These are phyloP conservation scores for Boletus patriciae DNA, from an alignment of 768 basidiomycete species.

Conservation along the genomic window DNA sequence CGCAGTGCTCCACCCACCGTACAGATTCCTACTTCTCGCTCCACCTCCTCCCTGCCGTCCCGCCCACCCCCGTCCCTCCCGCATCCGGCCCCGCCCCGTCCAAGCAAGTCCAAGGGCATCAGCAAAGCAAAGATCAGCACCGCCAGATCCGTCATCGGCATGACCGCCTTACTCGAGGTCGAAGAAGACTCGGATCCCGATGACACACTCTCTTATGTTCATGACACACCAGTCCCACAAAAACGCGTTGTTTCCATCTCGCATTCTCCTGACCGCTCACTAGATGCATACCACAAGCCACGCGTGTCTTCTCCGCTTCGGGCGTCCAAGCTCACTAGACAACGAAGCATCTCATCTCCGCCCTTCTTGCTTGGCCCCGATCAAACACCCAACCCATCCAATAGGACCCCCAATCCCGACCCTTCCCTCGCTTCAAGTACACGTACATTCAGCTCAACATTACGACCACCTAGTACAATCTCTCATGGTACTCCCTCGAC, in stretches of 20 bases:
- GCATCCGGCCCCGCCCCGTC: slow-evolving; percentile 19
- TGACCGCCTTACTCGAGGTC: slow-evolving; percentile 54
- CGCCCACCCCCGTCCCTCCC: slow-evolving; percentile 12
- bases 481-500: slow-evolving; percentile 21
- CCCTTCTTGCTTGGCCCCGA: slow-evolving; percentile 9
- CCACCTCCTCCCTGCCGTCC: slow-evolving; percentile 23
- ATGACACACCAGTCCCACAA: slow-evolving; percentile 12
- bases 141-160: slow-evolving; percentile 49
- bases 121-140: slow-evolving; percentile 33
- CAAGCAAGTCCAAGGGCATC: slow-evolving; percentile 28
- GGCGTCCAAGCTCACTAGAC: slow-evolving; percentile 25
- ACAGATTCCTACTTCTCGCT: slow-evolving; percentile 18
- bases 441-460: slow-evolving; percentile 7
- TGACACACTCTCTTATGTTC: not conserved
- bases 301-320: slow-evolving; percentile 27
- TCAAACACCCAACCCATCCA: slow-evolving; percentile 6
- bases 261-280: slow-evolving; percentile 9
- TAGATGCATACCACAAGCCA: slow-evolving; percentile 17
- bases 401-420: not conserved
- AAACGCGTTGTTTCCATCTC: slow-evolving; percentile 19
- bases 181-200: slow-evolving; percentile 45
- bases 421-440: slow-evolving; percentile 9
- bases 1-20: slow-evolving; percentile 18
- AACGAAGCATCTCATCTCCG: slow-evolving; percentile 35
- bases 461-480: slow-evolving; percentile 14